These are phyloP conservation scores for Emergomyces africanus DNA, from an alignment of 2,329 filamentous ascomycete genomes.

Conservation along the genomic window DNA sequence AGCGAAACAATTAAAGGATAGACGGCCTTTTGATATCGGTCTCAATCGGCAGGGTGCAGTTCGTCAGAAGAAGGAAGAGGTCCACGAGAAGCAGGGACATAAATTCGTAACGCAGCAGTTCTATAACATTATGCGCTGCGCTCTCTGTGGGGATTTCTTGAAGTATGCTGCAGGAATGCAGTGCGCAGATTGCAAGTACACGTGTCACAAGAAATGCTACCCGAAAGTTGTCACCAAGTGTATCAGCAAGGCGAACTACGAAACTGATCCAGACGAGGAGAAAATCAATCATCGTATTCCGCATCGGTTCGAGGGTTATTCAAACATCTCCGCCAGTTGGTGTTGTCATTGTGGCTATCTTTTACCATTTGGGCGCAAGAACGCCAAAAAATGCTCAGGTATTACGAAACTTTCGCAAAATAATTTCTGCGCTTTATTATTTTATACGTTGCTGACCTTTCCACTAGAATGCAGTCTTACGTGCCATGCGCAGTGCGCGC, in stretches of 20 bases:
- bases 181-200: conserved; percentile 99
- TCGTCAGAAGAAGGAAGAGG: conserved; percentile 92
- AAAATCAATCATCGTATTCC: conserved; percentile 99
- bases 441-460: conserved; percentile 6
- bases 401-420: conserved; percentile 22
- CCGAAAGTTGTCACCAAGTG: conserved; percentile 95
- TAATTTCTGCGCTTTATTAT: background rate
- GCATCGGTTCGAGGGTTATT: conserved; percentile 92
- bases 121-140: conserved; percentile 99
- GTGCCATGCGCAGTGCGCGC: conserved; percentile 79
- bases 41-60: conserved; percentile 92
- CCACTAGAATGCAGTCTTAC: conserved; percentile 73
- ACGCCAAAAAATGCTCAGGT: conserved; percentile 84
- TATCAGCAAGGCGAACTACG: conserved; percentile 98
- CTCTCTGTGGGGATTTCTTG: conserved; percentile 92
- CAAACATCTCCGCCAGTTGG: conserved; percentile 97
- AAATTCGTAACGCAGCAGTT: conserved; percentile 98
- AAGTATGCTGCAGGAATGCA: conserved; percentile 99
- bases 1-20: conserved; percentile 77
- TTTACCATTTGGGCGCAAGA: conserved; percentile 86
- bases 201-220: conserved; percentile 97
- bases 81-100: conserved; percentile 98
- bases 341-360: conserved; percentile 98
- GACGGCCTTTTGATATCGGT: conserved; percentile 72
- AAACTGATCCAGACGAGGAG: conserved; percentile 95